Conservation (phyloP, 129 eudicot genomes). For the Tanacetum coccineum region DNA sequence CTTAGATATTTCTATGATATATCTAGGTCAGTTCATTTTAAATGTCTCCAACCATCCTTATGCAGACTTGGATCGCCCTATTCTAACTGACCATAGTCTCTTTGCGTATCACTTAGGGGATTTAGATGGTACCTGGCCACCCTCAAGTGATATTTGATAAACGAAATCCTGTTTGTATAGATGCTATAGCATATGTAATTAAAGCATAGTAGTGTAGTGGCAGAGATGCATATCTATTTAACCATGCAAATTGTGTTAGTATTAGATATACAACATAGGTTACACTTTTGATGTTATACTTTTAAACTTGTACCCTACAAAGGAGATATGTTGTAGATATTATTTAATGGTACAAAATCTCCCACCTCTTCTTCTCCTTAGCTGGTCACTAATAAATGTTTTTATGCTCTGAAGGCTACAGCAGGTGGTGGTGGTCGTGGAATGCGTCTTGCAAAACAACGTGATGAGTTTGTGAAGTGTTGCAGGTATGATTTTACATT, state of each 20-base stretch:
- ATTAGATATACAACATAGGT: not conserved
- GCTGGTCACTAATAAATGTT: conserved; percentile 10
- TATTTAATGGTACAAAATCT: not conserved
- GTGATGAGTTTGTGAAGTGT: conserved; percentile 87
- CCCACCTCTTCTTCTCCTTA: not conserved
- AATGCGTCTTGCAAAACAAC: conserved; percentile 99
- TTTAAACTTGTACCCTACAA: not conserved
- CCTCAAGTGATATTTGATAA: not conserved
- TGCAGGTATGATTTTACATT: conserved; percentile 51
- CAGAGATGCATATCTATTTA: not conserved
- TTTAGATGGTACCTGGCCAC: not conserved
- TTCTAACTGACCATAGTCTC: too few relatives aligned
- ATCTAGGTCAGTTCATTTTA: too few relatives aligned
- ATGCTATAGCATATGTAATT: not conserved
- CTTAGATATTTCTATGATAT: too few relatives aligned
- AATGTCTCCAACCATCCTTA: too few relatives aligned
- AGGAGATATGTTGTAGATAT: not conserved
- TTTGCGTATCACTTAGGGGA: too few relatives aligned
- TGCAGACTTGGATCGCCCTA: too few relatives aligned
- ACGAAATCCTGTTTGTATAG: not conserved
- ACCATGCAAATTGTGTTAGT: not conserved
- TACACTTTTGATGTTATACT: not conserved
- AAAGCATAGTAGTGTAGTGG: not conserved
- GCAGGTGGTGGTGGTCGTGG: conserved; percentile 99
- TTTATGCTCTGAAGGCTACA: conserved; percentile 68